A percentile compares a stretch with the other conserved stretches of the same genome.
Evolutionary conservation across 352 stramenopile genomes (phyloP).

Genomic region (Phytophthora idaei): DNA sequence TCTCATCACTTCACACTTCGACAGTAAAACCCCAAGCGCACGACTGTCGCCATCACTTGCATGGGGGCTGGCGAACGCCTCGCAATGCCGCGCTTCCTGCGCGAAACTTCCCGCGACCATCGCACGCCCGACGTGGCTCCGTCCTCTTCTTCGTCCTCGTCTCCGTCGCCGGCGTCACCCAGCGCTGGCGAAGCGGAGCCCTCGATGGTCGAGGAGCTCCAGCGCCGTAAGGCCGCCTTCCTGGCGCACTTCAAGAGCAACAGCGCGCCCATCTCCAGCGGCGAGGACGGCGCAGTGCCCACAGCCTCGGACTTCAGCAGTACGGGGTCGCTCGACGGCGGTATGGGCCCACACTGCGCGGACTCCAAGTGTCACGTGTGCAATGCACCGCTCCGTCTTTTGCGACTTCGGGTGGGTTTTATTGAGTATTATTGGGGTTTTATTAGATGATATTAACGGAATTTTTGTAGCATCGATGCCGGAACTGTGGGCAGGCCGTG

Average conservation of each 20-base stretch:
- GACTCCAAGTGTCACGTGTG: constrained; percentile 75
- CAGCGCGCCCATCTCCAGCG: constrained; percentile 3
- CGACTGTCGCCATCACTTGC: constrained; percentile 5
- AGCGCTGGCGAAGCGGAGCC: constrained; percentile 27
- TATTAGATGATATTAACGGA: constrained; percentile 9
- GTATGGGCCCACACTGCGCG: constrained; percentile 15
- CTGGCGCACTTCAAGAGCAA: constrained; percentile 52
- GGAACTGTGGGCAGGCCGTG: constrained; percentile 68
- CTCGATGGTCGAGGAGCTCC: constrained; percentile 44
- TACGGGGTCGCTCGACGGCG: constrained; percentile 24
- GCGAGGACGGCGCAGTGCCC: constrained; percentile 16
- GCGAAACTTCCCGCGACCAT: constrained; percentile 22
- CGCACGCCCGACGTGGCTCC: constrained; percentile 19
- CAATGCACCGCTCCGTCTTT: constrained; percentile 55
- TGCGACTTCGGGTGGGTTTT: constrained; percentile 58
- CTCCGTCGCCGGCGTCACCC: constrained; percentile 22
- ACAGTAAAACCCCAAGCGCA: constrained; percentile 1
- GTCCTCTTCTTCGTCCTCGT: constrained; percentile 14
- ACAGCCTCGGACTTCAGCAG: constrained; percentile 22
- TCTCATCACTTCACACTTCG: constrained; percentile 24
- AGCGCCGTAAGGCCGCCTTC: constrained; percentile 56
- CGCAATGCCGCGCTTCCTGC: constrained; percentile 41
- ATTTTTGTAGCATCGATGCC: constrained; percentile 56
- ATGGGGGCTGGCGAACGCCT: constrained; percentile 36
- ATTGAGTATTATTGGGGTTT: constrained; percentile 9